Evolutionary conservation across 1,284 basidiomycete species (phyloP).

Genomic region (Tilletia indica): DNA sequence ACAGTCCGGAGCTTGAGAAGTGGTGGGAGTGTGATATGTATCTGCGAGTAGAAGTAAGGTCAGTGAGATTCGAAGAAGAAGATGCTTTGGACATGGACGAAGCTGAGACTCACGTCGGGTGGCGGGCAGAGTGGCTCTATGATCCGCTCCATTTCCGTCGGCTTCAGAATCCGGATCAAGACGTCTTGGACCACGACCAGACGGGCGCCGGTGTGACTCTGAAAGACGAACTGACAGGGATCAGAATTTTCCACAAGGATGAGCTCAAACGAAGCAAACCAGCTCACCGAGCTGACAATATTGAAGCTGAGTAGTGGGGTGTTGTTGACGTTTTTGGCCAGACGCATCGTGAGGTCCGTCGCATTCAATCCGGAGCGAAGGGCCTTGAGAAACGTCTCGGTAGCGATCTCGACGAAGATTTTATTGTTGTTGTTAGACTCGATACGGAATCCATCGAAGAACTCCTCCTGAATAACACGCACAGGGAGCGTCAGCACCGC

Average conservation of each 20-base stretch:
- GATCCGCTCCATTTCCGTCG: constrained; percentile 46
- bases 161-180: constrained; percentile 51
- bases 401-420: constrained; percentile 55
- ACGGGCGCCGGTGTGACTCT: constrained; percentile 39
- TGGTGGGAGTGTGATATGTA: constrained; percentile 49
- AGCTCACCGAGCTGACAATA: constrained; percentile 37
- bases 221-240: not conserved
- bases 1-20: constrained; percentile 48
- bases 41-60: constrained; percentile 20
- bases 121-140: constrained; percentile 53
- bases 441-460: constrained; percentile 47
- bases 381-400: constrained; percentile 52
- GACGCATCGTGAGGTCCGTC: constrained; percentile 44
- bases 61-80: not conserved
- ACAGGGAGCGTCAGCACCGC: not conserved
- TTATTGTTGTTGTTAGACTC: constrained; percentile 56
- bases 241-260: not conserved
- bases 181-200: constrained; percentile 54
- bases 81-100: not conserved
- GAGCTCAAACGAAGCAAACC: not conserved
- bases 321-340: constrained; percentile 48
- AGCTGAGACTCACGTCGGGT: constrained; percentile 39
- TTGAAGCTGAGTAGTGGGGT: constrained; percentile 50
- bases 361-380: constrained; percentile 45
- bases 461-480: constrained; percentile 30